These are phyloP conservation scores for Beauveria pseudobassiana DNA, from an alignment of 2,329 filamentous ascomycete genomes.

Conservation along the genomic window DNA sequence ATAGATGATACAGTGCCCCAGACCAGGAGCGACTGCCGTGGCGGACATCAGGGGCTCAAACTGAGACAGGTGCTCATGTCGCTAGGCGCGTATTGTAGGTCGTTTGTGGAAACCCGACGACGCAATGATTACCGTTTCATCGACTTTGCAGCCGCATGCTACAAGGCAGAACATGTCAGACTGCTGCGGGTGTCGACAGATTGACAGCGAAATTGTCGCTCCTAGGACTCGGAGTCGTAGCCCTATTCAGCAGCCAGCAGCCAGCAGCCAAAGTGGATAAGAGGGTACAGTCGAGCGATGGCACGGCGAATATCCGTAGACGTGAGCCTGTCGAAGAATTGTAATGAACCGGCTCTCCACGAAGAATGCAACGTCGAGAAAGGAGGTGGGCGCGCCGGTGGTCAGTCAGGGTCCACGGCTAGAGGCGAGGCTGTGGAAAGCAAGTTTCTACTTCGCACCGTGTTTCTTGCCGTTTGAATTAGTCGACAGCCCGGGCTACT, in stretches of 20 bases:
- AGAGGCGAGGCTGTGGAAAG: no score
- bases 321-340: constrained; percentile 1
- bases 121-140: background rate
- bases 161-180: background rate
- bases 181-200: background rate
- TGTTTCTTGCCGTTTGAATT: background rate
- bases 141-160: background rate
- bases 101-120: background rate
- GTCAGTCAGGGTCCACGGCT: background rate
- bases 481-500: no score
- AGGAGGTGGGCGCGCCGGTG: background rate
- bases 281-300: background rate
- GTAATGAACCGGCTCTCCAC: background rate
- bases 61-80: background rate
- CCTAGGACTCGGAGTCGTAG: background rate
- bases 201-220: background rate
- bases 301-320: background rate
- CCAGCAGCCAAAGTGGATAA: background rate
- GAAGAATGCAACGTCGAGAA: background rate
- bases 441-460: no score
- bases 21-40: background rate
- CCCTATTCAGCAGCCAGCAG: background rate
- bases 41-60: background rate
- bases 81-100: background rate
- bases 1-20: no score